Conservation (phyloP, 2,329 filamentous ascomycete species). For the Paecilomyces sp. region DNA sequence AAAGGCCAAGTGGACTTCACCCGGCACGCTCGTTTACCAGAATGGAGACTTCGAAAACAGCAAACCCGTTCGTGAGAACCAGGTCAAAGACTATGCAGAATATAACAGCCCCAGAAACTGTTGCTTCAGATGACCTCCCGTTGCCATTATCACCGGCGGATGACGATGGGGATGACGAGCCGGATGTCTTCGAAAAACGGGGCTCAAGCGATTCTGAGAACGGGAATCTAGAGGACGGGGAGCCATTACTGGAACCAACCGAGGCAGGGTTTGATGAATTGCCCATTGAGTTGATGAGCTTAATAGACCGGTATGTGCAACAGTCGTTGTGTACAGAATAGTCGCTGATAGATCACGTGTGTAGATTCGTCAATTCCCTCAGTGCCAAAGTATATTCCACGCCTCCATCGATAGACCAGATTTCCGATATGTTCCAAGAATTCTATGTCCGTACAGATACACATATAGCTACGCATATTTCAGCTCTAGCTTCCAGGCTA, state of each 20-base stretch:
- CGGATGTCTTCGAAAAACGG: slow-evolving; percentile 40
- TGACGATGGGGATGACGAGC: slow-evolving; percentile 15
- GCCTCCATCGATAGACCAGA: slow-evolving; percentile 73
- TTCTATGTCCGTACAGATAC: slow-evolving; percentile 78
- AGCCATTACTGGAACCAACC: slow-evolving; percentile 27
- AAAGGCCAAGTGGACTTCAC: slow-evolving; percentile 17
- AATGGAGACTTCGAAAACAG: slow-evolving; percentile 19
- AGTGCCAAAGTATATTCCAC: slow-evolving; percentile 78
- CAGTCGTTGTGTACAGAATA: neutral
- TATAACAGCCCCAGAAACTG: slow-evolving; percentile 14
- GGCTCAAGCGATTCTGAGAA: slow-evolving; percentile 24
- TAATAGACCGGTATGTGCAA: slow-evolving; percentile 67
- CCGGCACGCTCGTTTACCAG: slow-evolving; percentile 23
- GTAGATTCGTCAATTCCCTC: slow-evolving; percentile 83
- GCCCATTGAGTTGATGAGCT: slow-evolving; percentile 84
- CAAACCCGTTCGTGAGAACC: slow-evolving; percentile 15
- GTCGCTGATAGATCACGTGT: neutral
- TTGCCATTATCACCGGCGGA: slow-evolving; percentile 12
- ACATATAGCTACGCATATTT: slow-evolving; percentile 82
- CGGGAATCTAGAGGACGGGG: slow-evolving; percentile 20
- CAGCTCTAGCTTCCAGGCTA: slow-evolving; percentile 66
- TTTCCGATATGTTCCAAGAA: slow-evolving; percentile 86
- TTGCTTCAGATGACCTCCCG: slow-evolving; percentile 17
- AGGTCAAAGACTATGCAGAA: slow-evolving; percentile 20
- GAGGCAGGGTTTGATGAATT: slow-evolving; percentile 77